Evolutionary conservation across 768 basidiomycete species (phyloP).

Genomic region (Leucosporidium scottii): DNA sequence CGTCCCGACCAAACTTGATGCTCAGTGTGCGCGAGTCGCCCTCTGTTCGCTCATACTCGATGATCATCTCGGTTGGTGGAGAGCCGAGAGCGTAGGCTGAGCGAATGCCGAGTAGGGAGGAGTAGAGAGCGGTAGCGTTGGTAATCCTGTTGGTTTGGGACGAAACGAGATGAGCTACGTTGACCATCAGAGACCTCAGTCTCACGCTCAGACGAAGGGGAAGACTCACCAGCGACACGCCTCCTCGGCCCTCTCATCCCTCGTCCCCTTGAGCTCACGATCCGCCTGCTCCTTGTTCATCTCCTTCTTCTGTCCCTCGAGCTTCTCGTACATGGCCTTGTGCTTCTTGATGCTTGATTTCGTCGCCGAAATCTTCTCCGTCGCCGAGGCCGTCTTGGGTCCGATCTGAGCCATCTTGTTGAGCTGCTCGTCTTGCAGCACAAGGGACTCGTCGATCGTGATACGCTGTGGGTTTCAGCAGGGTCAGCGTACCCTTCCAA

Average conservation of each 20-base stretch:
- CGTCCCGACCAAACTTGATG: constrained; percentile 4
- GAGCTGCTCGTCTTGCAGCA: constrained; percentile 12
- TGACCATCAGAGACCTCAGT: no score
- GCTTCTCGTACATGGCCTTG: constrained; percentile 15
- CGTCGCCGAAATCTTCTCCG: constrained; percentile 20
- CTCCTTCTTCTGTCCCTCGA: constrained; percentile 5
- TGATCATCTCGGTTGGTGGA: constrained; percentile 10
- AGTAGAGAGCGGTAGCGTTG: constrained; percentile 26
- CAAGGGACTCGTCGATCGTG: constrained; percentile 15
- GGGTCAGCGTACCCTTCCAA: neutral
- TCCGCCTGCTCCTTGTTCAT: constrained; percentile 23
- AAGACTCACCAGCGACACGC: constrained; percentile 29
- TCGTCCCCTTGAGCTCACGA: constrained; percentile 23
- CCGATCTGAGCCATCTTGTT: constrained; percentile 13
- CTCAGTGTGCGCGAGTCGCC: constrained; percentile 7
- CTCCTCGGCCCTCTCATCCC: constrained; percentile 28
- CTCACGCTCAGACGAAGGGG: no score
- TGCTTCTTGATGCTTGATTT: constrained; percentile 19
- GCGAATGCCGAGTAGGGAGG: constrained; percentile 20
- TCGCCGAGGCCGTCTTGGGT: constrained; percentile 11
- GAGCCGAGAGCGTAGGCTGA: constrained; percentile 14
- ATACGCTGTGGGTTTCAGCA: constrained; percentile 12
- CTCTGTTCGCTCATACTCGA: constrained; percentile 17
- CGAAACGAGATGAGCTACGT: no score
- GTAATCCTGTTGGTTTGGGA: no score